A percentile compares a stretch with the other conserved stretches of the same genome.
These are phyloP conservation scores for Penicillium sp. DNA, from an alignment of 2,329 filamentous ascomycete species.

Conservation along the genomic window DNA sequence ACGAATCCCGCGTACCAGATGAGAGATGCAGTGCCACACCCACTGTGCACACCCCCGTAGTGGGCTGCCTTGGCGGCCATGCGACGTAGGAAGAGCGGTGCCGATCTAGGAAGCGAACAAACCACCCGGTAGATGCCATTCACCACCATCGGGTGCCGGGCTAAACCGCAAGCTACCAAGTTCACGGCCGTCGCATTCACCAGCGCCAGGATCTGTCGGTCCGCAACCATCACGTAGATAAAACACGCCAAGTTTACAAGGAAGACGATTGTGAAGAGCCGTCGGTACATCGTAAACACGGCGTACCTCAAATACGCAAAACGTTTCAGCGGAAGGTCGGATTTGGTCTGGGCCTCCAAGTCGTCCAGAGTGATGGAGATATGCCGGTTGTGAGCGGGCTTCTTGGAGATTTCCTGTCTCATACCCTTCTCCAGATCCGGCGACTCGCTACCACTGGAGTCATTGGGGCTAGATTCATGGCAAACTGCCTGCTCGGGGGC, in stretches of 20 bases:
- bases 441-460: background rate
- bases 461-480: background rate
- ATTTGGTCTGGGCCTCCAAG: constrained; percentile 12
- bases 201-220: constrained; percentile 38
- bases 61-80: constrained; percentile 54
- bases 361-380: constrained; percentile 6
- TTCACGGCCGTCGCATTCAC: constrained; percentile 49
- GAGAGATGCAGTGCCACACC: constrained; percentile 50
- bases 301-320: constrained; percentile 16
- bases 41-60: constrained; percentile 56
- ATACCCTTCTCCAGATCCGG: background rate
- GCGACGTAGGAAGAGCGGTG: constrained; percentile 48
- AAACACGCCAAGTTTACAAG: constrained; percentile 41
- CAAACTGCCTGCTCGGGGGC: constrained; percentile 9
- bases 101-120: constrained; percentile 45
- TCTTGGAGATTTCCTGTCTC: constrained; percentile 3
- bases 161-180: constrained; percentile 48
- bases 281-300: constrained; percentile 38
- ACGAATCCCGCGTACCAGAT: constrained; percentile 48
- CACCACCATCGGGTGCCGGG: constrained; percentile 56
- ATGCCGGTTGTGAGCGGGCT: background rate
- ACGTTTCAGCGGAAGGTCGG: constrained; percentile 10
- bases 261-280: constrained; percentile 44
- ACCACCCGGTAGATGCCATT: constrained; percentile 52
- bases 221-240: constrained; percentile 37